Evolutionary conservation across 73 alveolate genomes (phyloP), one percentile per base, ranked within the genome.

Genomic region (Durusdinium trenchii): DNA sequence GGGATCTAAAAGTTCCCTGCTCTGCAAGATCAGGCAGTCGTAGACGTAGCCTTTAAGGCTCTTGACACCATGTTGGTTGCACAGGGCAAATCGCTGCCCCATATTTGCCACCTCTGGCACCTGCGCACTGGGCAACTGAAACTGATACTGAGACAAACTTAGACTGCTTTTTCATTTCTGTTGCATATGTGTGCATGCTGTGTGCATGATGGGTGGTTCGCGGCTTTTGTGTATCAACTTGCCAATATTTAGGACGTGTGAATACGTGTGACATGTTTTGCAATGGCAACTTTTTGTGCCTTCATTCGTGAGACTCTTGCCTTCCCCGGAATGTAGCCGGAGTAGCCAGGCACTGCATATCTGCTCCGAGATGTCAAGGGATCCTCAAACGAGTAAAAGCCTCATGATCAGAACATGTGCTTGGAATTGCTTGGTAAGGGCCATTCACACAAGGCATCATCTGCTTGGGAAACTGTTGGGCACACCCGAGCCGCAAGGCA

Each of bases 321-420:
- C 95, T 86, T 86, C 48, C 95, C 95, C 23, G 95, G 95, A 28
- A 86, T 30, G 82, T 86, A 62, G 62, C 95, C 95, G 38, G 95
- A 86, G 61, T 86, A 86, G 81, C 95, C 95, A 26, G 95, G 95
- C 81, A 86, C 81, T 1, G 95, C 95, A 40, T 60, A 62, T 36
- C 82, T 20, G 60, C 95, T 60, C 12, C 82, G 71, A 6, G 64
- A 81, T 23, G 95, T 60, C 61, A 86, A 46, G n/a, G 95, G 95
- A 45, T 6, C 95, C 82, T 60, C 36, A 42, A n/a, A n/a, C n/a
- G n/a, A n/a, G n/a, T n/a, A n/a, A n/a, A n/a, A n/a, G n/a, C n/a
- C n/a, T n/a, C n/a, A n/a, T n/a, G n/a, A n/a, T n/a, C n/a, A n/a
- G n/a, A n/a, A n/a, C n/a, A n/a, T n/a, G n/a, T n/a, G n/a, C n/a